Conservation (phyloP, 352 stramenopile genomes). For the Pythium insidiosum region DNA sequence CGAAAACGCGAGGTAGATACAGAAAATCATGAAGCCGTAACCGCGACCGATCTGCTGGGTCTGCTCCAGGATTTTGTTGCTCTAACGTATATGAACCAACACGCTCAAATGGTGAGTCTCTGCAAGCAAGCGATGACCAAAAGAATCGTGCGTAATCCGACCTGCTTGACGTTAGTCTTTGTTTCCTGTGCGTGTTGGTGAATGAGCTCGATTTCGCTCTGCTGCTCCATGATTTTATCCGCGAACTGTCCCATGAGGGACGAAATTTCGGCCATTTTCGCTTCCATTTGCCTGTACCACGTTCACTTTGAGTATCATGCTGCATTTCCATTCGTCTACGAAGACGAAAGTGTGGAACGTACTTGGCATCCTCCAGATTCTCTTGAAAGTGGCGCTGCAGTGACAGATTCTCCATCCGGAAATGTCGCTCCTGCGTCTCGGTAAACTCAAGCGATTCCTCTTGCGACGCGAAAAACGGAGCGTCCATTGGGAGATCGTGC, state of each 20-base stretch:
- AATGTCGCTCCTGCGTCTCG: conserved; percentile 46
- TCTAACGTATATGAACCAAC: conserved; percentile 20
- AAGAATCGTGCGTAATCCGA: no score
- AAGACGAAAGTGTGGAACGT: no score
- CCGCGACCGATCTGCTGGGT: conserved; percentile 65
- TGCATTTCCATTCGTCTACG: no score
- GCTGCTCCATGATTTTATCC: conserved; percentile 80
- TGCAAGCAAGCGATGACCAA: no score
- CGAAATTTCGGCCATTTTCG: conserved; percentile 81
- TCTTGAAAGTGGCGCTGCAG: conserved; percentile 82
- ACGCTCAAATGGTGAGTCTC: no score
- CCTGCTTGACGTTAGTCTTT: conserved; percentile 65
- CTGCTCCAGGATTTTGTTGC: conserved; percentile 69
- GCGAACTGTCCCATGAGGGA: conserved; percentile 81
- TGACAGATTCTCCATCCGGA: conserved; percentile 64
- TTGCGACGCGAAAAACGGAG: conserved; percentile 28
- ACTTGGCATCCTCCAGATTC: conserved; percentile 82
- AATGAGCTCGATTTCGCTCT: conserved; percentile 73
- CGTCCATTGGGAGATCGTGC: no score
- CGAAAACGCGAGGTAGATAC: conserved; percentile 68
- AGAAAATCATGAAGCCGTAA: conserved; percentile 85
- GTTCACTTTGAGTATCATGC: no score
- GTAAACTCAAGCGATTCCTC: conserved; percentile 49
- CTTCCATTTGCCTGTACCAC: conserved; percentile 62
- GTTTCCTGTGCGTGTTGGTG: conserved; percentile 61